A percentile compares a stretch with the other conserved stretches of the same genome.
phyloP scores from a whole-genome alignment of 2,329 filamentous ascomycete species.

The Thyridium curvatum region DNA sequence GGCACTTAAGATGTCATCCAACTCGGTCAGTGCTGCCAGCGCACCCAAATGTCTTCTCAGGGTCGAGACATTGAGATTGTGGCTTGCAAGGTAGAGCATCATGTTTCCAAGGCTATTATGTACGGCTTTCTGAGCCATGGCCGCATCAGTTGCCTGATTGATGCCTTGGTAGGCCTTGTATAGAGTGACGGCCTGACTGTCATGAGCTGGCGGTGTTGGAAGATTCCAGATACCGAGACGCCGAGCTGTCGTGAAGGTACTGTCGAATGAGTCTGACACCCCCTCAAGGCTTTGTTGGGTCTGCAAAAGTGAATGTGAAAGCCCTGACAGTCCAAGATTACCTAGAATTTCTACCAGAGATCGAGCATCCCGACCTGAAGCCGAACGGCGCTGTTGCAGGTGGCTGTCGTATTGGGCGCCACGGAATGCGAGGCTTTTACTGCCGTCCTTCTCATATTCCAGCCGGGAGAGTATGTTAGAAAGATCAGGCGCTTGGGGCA shows the following conservation, averaged over 20 bases:
- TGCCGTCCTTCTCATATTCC: constrained; percentile 83
- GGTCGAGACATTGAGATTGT: constrained; percentile 41
- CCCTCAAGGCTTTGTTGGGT: constrained; percentile 55
- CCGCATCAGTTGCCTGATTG: constrained; percentile 55
- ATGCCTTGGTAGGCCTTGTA: constrained; percentile 80
- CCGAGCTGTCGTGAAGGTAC: constrained; percentile 72
- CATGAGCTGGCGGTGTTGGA: constrained; percentile 58
- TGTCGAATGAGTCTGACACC: constrained; percentile 56
- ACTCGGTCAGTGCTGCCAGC: constrained; percentile 70
- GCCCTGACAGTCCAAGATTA: constrained; percentile 73
- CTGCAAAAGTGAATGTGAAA: constrained; percentile 75
- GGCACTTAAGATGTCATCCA: constrained; percentile 69
- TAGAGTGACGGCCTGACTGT: constrained; percentile 60
- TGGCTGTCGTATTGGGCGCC: constrained; percentile 88
- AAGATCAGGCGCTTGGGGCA: constrained; percentile 72
- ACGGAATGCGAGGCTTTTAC: constrained; percentile 83
- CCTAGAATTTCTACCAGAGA: constrained; percentile 73
- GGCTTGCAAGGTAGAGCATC: constrained; percentile 49
- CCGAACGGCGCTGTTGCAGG: constrained; percentile 49
- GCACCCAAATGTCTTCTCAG: constrained; percentile 52
- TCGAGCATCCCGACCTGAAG: constrained; percentile 53
- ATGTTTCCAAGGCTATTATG: constrained; percentile 56
- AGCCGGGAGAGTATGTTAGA: constrained; percentile 72
- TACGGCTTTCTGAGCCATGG: constrained; percentile 48
- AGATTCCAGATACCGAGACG: constrained; percentile 91